Conservation (phyloP, 2,329 filamentous ascomycete genomes). For the Clarireedia homoeocarpa region DNA sequence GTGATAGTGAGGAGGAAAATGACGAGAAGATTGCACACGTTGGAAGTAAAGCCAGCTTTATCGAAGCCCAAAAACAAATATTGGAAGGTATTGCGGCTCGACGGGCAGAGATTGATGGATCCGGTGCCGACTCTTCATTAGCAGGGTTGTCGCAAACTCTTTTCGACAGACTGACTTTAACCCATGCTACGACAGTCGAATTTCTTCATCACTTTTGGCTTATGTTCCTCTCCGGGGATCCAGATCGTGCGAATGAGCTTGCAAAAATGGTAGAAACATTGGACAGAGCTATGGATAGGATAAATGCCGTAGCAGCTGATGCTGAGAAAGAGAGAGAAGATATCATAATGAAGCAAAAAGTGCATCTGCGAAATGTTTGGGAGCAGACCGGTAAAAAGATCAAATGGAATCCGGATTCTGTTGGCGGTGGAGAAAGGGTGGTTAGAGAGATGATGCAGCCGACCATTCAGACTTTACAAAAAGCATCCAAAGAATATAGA, state of each 20-base stretch:
- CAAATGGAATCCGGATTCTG: slow-evolving; percentile 56
- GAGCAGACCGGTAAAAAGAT: slow-evolving; percentile 67
- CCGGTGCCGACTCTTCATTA: slow-evolving; percentile 20
- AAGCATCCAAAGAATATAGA: slow-evolving; percentile 64
- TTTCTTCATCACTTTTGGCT: slow-evolving; percentile 98
- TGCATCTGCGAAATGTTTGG: slow-evolving; percentile 62
- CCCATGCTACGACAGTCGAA: slow-evolving; percentile 88
- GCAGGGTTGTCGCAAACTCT: slow-evolving; percentile 40
- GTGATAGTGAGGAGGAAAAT: slow-evolving; percentile 58
- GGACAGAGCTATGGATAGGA: slow-evolving; percentile 66
- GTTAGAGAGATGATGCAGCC: slow-evolving; percentile 72
- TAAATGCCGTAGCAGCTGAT: slow-evolving; percentile 70
- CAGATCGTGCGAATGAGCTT: slow-evolving; percentile 72
- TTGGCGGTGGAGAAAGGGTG: slow-evolving; percentile 68
- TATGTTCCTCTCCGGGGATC: slow-evolving; percentile 81
- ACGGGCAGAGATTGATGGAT: slow-evolving; percentile 49
- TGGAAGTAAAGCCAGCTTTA: slow-evolving; percentile 61
- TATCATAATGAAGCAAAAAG: slow-evolving; percentile 58
- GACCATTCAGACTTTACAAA: slow-evolving; percentile 60
- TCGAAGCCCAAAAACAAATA: slow-evolving; percentile 57
- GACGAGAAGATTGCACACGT: slow-evolving; percentile 47
- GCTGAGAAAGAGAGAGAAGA: slow-evolving; percentile 67
- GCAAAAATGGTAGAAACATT: slow-evolving; percentile 77
- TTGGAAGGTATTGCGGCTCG: slow-evolving; percentile 56
- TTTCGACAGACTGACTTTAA: slow-evolving; percentile 59